phyloP scores from a whole-genome alignment of 2,329 filamentous ascomycete genomes.

The Stagonosporopsis chrysanthemi region DNA sequence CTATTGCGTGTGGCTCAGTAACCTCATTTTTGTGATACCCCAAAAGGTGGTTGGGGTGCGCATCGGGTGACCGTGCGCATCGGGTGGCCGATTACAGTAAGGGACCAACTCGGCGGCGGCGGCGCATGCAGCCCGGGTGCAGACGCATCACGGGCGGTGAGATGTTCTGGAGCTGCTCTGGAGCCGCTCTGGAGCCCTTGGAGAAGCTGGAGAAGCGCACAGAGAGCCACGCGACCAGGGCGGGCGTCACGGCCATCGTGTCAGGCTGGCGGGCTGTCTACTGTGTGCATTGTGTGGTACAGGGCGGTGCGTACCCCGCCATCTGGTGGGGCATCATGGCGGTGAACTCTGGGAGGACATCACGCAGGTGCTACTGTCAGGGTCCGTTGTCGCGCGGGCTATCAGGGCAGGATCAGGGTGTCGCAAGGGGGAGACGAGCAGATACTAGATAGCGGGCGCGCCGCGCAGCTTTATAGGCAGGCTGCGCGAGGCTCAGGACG shows the following conservation, averaged over 20 bases:
- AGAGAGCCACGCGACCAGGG: background rate
- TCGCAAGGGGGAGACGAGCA: constrained; percentile 3
- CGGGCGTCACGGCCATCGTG: background rate
- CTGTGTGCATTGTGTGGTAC: constrained; percentile 4
- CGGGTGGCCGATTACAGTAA: no score
- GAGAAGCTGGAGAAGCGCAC: background rate
- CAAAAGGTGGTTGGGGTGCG: no score
- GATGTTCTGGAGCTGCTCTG: background rate
- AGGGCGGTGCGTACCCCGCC: constrained; percentile 28
- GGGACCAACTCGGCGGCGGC: constrained; percentile 21
- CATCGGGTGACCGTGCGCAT: no score
- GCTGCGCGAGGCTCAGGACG: constrained; percentile 1
- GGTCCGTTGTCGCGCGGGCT: constrained; percentile 12
- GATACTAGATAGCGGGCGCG: constrained; percentile 6
- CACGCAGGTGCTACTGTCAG: constrained; percentile 28
- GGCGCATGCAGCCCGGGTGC: constrained; percentile 3
- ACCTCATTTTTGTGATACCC: no score
- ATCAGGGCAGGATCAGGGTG: constrained; percentile 1
- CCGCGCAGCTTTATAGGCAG: constrained; percentile 7
- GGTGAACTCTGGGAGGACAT: constrained; percentile 21
- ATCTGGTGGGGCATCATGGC: constrained; percentile 24
- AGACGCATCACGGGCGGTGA: constrained; percentile 14
- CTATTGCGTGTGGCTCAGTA: no score
- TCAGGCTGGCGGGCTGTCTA: no score
- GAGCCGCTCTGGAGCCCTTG: background rate